Evolutionary conservation across 2,329 filamentous ascomycete species (phyloP), one percentile per base, ranked within the genome.

Genomic region (Teratosphaeria epicoccoides): DNA sequence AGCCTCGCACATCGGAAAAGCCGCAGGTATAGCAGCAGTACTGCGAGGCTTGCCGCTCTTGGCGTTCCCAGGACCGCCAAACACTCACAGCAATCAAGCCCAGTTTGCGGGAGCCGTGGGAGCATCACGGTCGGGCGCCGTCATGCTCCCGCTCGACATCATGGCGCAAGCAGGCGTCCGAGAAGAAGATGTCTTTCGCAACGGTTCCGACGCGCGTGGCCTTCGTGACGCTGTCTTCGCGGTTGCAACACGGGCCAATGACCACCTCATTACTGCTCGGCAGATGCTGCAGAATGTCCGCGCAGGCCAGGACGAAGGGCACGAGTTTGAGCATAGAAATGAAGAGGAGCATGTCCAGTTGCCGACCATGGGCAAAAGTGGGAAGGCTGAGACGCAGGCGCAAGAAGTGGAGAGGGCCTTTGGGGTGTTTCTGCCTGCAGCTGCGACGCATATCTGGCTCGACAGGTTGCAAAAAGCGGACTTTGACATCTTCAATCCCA

Each of bases 1-100:
- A 17, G 91, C 91, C 7, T 94, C 87, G 50, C 93, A 98, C 68
- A 87, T 97, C 52, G 93, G 93, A 49, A 98, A 98, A 66, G 90
- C 93, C 0, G 85, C 83, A 47, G 93, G 93, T 7, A 96, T 98
- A 50, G 78, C 83, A 2, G 85, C 91, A 1, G 80, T 95, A 0
- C 73, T 98, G n/a, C 79, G 91, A 40, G 91, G 93, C 0, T 76
- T 97, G 10, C 90, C 93, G 0, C 69, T 97, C 2, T 77, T 97
- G n/a, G 90, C 90, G 0, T 88, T 91, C 44, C 85, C 87, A 0
- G 76, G 81, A 0, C 76, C 81, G 2, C 73, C 79, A 20, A 77
- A 78, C 26, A 72, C 79, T 37, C 76, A 81, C 56, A 75, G 73
- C 37, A 76, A 76, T 54, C 75, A 74, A 53, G 63, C 68, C 28